These are phyloP conservation scores for Meyerozyma athensensis DNA, from an alignment of 1,139 yeast genomes.

Conservation along the genomic window DNA sequence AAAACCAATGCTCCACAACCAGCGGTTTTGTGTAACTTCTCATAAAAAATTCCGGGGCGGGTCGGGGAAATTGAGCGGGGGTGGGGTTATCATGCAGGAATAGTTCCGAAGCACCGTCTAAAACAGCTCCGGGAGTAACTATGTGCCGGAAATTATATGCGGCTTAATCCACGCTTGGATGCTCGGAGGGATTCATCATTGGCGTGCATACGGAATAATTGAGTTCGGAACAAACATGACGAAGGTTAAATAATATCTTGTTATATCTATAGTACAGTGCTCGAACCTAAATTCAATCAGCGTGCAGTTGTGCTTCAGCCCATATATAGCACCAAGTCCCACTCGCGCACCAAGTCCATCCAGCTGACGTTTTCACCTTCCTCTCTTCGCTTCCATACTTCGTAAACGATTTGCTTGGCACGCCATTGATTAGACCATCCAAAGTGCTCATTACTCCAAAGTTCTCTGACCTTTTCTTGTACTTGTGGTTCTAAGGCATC, in stretches of 20 bases:
- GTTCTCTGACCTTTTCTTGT: slow-evolving; percentile 23
- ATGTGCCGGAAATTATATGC: not conserved
- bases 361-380: slow-evolving; percentile 42
- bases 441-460: slow-evolving; percentile 25
- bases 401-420: slow-evolving; percentile 48
- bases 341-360: slow-evolving; percentile 51
- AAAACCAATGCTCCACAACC: slow-evolving; percentile 3
- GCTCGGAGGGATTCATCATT: not conserved
- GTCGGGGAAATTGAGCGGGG: slow-evolving; percentile 5
- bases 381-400: slow-evolving; percentile 45
- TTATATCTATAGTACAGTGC: not conserved
- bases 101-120: slow-evolving; percentile 1
- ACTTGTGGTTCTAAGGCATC: slow-evolving; percentile 28
- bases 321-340: slow-evolving; percentile 44
- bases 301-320: slow-evolving; percentile 17
- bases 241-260: too few relatives aligned
- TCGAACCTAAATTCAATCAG: too few relatives aligned
- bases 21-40: not conserved
- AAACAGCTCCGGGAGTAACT: not conserved
- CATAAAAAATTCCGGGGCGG: slow-evolving; percentile 3
- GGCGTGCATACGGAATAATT: not conserved
- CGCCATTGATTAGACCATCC: slow-evolving; percentile 43
- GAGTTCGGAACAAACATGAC: too few relatives aligned
- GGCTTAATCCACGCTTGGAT: not conserved
- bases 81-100: slow-evolving; percentile 3